Evolutionary conservation across 441 rosid genomes (phyloP).

Genomic region (Gossypium davidsonii): DNA sequence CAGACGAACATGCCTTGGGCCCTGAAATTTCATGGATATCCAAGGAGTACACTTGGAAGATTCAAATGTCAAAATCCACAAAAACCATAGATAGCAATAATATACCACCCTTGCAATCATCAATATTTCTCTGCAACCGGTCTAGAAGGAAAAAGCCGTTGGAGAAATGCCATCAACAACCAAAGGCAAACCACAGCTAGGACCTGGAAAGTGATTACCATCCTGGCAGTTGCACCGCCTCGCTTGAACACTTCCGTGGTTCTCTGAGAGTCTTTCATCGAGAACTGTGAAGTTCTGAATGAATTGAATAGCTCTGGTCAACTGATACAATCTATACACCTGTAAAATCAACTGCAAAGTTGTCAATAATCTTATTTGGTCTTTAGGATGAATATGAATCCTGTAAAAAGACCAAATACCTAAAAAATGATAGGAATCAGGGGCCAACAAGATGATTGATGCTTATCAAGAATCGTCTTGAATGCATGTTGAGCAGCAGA

Average conservation of each 20-base stretch:
- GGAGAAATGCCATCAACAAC: conserved; percentile 67
- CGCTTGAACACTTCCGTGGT: conserved; percentile 44
- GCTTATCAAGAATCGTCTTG: conserved; percentile 45
- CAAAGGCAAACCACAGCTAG: conserved; percentile 79
- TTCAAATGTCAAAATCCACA: neutral
- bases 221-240: conserved; percentile 50
- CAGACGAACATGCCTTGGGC: too few relatives aligned
- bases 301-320: conserved; percentile 68
- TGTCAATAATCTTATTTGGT: conserved; percentile 1
- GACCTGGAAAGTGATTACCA: conserved; percentile 59
- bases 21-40: too few relatives aligned
- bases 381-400: neutral
- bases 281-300: conserved; percentile 60
- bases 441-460: conserved; percentile 76
- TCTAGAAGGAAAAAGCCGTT: conserved; percentile 79
- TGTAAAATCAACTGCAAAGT: conserved; percentile 27
- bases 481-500: conserved; percentile 64
- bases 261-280: conserved; percentile 49
- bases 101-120: conserved; percentile 16
- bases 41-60: too few relatives aligned
- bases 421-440: conserved; percentile 70
- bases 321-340: conserved; percentile 76
- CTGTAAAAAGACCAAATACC: conserved; percentile 33
- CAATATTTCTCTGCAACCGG: conserved; percentile 70
- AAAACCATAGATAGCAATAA: neutral